A percentile compares a stretch with the other conserved stretches of the same genome.
Evolutionary conservation across 129 eudicot species (phyloP).

Genomic region (Chrysanthemum lavandulifolium): DNA sequence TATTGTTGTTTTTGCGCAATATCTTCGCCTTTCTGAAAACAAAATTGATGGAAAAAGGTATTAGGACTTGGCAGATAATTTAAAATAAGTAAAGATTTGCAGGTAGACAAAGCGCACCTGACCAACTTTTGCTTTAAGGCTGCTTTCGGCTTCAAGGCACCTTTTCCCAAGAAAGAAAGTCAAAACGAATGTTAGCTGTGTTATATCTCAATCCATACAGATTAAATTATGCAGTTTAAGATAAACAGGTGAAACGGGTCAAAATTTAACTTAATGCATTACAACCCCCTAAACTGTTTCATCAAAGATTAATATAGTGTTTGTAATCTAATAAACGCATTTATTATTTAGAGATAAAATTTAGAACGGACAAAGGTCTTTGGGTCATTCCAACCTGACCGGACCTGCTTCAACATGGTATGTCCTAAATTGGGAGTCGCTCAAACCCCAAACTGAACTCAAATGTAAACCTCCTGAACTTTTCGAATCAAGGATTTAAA

Average conservation of each 20-base stretch:
- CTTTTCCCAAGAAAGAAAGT: conserved; percentile 34
- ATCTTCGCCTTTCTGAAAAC: conserved; percentile 74
- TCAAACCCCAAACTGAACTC: too few species aligned
- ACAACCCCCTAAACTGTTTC: background rate
- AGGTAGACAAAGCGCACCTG: conserved; percentile 56
- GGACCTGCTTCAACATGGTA: background rate
- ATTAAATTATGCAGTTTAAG: too few species aligned
- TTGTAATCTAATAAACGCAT: background rate
- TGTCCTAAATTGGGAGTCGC: too few species aligned
- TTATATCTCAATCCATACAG: background rate
- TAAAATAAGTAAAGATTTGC: background rate
- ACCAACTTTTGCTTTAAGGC: conserved; percentile 58
- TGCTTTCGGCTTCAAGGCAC: conserved; percentile 51
- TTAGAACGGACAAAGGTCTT: background rate
- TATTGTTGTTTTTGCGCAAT: conserved; percentile 48
- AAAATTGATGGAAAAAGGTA: background rate
- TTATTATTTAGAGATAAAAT: background rate
- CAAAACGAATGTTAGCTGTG: conserved; percentile 21
- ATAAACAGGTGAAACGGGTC: background rate
- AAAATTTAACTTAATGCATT: background rate
- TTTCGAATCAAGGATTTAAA: too few species aligned
- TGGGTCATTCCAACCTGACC: background rate
- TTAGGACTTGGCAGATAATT: conserved; percentile 16
- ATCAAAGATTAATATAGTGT: background rate
- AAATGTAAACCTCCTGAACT: too few species aligned